Percentiles rank a stretch among this genome's conserved stretches.
phyloP scores from a whole-genome alignment of 73 alveolate genomes.

The Paramecium sexaurelia region DNA sequence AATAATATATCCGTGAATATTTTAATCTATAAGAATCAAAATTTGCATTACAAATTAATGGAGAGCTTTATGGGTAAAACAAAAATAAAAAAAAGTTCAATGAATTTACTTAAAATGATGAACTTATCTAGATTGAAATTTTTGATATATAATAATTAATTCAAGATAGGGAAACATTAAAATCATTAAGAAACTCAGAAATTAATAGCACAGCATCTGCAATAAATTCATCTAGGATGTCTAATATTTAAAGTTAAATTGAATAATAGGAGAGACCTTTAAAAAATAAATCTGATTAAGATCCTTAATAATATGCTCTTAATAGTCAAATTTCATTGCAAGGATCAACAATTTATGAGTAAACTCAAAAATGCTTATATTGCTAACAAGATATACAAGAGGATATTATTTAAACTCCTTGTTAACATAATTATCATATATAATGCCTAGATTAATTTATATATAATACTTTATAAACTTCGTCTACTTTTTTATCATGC shows the following conservation, averaged over 20 bases:
- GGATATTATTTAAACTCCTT: neutral
- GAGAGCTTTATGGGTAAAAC: neutral
- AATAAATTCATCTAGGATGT: neutral
- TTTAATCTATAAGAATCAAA: neutral
- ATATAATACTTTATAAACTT: neutral
- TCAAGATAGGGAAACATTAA: neutral
- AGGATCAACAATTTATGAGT: neutral
- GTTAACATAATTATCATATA: neutral
- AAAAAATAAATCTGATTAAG: neutral
- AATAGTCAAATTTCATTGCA: neutral
- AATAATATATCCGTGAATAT: neutral
- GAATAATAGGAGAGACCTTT: neutral
- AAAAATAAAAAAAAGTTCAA: neutral
- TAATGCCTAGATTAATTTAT: neutral
- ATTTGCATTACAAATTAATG: neutral
- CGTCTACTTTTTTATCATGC: neutral
- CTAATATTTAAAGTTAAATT: no score
- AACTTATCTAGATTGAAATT: neutral
- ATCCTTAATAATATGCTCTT: neutral
- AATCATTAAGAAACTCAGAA: neutral
- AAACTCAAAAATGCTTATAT: neutral
- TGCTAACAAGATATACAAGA: neutral
- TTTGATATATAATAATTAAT: neutral
- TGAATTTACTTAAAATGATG: neutral
- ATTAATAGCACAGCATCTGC: neutral